A percentile compares a stretch with the other conserved stretches of the same genome.
Conservation (phyloP, 345 rosid species). For the Hibiscus mutabilis region DNA sequence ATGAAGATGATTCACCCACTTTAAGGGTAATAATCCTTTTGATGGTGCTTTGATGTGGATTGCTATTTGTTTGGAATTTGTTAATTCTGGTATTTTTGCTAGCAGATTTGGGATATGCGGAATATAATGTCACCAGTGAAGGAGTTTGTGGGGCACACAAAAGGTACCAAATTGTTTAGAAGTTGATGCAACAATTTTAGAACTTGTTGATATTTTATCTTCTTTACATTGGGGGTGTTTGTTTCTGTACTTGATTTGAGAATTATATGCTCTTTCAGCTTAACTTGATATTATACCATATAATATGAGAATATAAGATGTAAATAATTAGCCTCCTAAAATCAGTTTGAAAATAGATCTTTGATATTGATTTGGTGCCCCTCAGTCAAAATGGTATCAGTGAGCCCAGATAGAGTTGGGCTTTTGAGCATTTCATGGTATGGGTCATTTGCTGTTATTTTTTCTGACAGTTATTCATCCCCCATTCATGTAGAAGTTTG, state of each 20-base stretch:
- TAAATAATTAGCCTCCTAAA: background rate
- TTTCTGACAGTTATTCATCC: conserved; percentile 1
- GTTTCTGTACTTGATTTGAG: background rate
- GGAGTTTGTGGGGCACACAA: conserved; percentile 88
- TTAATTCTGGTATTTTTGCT: conserved; percentile 20
- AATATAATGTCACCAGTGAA: conserved; percentile 78
- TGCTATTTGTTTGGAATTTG: background rate
- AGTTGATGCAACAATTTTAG: background rate
- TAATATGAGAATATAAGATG: background rate
- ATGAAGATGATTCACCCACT: conserved; percentile 79
- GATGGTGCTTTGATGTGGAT: background rate
- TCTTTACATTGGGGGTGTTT: background rate
- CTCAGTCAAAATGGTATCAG: background rate
- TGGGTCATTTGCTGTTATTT: background rate
- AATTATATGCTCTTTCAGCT: background rate
- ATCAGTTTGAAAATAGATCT: background rate
- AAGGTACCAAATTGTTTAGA: conserved; percentile 43
- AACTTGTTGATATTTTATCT: background rate
- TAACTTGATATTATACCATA: background rate
- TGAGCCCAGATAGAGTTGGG: background rate
- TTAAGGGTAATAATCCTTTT: conserved; percentile 47
- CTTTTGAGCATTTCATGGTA: background rate
- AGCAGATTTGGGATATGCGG: conserved; percentile 99
- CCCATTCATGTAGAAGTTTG: background rate
- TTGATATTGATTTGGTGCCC: background rate